Conservation (phyloP, 2,329 filamentous ascomycete species). For the Pseudogymnoascus pannorum region DNA sequence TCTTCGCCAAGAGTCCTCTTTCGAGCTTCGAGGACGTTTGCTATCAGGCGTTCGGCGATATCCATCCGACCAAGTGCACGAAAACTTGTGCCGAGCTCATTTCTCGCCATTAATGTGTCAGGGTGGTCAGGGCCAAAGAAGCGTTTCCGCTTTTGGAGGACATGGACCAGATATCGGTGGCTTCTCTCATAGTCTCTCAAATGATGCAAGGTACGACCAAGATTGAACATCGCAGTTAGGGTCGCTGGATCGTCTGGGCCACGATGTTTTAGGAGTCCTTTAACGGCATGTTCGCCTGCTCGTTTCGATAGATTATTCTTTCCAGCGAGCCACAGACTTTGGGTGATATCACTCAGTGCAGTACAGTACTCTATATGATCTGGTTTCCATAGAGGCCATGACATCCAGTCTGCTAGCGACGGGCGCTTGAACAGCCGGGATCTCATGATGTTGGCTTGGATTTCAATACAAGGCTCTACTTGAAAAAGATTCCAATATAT, state of each 20-base stretch:
- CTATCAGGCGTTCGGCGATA: conserved; percentile 17
- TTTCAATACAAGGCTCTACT: background rate
- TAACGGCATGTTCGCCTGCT: conserved; percentile 12
- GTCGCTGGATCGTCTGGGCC: conserved; percentile 24
- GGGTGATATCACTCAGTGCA: conserved; percentile 16
- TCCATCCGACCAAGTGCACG: conserved; percentile 9
- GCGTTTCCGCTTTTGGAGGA: conserved; percentile 14
- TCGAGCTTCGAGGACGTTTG: conserved; percentile 17
- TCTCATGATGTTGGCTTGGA: conserved; percentile 8
- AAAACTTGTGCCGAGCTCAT: background rate
- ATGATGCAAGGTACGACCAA: conserved; percentile 24
- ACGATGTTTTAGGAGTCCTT: conserved; percentile 12
- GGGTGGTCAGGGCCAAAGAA: conserved; percentile 22
- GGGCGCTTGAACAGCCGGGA: conserved; percentile 1
- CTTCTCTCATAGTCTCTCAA: conserved; percentile 17
- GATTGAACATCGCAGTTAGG: conserved; percentile 26
- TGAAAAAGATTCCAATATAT: conserved; percentile 13
- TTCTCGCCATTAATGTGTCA: conserved; percentile 23
- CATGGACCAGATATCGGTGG: conserved; percentile 16
- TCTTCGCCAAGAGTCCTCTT: conserved; percentile 25
- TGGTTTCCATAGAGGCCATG: conserved; percentile 19
- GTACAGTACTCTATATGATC: conserved; percentile 16
- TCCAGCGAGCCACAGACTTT: conserved; percentile 18
- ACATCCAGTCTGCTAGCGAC: background rate
- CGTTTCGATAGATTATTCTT: conserved; percentile 12